Percentiles rank a stretch among this genome's conserved stretches.
phyloP scores from a whole-genome alignment of 306 rosid genomes.

The Hippophae tibetana region DNA sequence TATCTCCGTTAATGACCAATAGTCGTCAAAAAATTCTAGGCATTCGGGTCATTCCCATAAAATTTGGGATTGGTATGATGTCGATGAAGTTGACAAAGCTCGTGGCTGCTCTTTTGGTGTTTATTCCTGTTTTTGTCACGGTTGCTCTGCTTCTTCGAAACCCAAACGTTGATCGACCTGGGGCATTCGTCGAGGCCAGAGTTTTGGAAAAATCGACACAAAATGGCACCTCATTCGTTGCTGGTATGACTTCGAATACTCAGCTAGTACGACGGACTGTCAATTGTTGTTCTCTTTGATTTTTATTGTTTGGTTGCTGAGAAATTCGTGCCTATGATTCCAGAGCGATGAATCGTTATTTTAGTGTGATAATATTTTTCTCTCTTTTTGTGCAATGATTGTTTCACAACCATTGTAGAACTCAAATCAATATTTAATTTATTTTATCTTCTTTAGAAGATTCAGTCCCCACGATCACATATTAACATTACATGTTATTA shows the following conservation, averaged over 20 bases:
- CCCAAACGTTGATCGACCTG: conserved; percentile 15
- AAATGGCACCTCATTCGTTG: conserved; percentile 11
- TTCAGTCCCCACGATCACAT: no score
- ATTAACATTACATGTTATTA: no score
- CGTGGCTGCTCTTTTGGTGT: conserved; percentile 19
- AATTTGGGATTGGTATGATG: conserved; percentile 13
- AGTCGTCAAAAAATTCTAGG: conserved; percentile 1
- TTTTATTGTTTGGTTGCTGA: no score
- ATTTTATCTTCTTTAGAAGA: no score
- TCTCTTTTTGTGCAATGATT: no score
- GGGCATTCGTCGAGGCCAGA: conserved; percentile 26
- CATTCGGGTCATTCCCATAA: not conserved
- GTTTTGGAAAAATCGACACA: conserved; percentile 6
- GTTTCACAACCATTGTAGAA: no score
- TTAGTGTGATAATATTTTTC: no score
- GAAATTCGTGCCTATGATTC: no score
- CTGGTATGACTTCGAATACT: conserved; percentile 4
- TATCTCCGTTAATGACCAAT: not conserved
- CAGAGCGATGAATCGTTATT: no score
- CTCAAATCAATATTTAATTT: no score
- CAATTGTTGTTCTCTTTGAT: no score
- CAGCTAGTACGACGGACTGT: no score
- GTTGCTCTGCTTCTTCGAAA: conserved; percentile 20
- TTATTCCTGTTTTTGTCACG: conserved; percentile 24
- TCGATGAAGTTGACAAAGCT: conserved; percentile 25